phyloP scores from a whole-genome alignment of 345 rosid genomes.

The Hirschfeldia incana region DNA sequence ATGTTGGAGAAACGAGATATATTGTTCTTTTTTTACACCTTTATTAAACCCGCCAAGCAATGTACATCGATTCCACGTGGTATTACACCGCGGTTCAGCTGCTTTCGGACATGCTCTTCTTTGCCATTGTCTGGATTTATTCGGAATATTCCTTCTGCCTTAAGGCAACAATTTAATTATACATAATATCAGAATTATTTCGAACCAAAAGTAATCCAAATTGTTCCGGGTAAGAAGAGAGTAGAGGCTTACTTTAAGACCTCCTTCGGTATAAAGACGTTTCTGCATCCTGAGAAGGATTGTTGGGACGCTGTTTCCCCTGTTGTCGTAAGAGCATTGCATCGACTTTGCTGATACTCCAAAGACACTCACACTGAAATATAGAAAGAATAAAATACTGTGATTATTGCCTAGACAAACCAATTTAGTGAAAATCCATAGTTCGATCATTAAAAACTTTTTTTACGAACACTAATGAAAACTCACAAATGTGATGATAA shows the following conservation, averaged over 20 bases:
- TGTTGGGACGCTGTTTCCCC: conserved; percentile 89
- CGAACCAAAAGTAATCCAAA: not conserved
- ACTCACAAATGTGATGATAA: not conserved
- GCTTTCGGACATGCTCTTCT: conserved; percentile 63
- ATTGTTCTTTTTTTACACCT: conserved; percentile 43
- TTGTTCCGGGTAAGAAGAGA: not conserved
- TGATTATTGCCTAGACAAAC: not conserved
- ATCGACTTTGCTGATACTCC: conserved; percentile 90
- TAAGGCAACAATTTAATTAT: conserved; percentile 33
- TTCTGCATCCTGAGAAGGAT: conserved; percentile 92
- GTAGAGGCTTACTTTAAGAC: conserved; percentile 62
- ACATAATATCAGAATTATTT: not conserved
- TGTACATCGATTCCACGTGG: conserved; percentile 84
- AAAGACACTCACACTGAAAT: conserved; percentile 71
- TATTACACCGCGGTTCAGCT: conserved; percentile 70
- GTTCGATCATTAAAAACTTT: not conserved
- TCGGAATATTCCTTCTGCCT: conserved; percentile 97
- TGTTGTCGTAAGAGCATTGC: conserved; percentile 84
- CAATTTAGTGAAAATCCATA: not conserved
- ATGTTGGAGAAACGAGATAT: not conserved
- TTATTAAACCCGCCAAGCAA: conserved; percentile 88
- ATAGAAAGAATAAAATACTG: not conserved
- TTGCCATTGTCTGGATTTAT: conserved; percentile 85
- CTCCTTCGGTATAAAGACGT: conserved; percentile 70
- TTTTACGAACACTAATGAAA: not conserved